phyloP scores from a whole-genome alignment of 164 flowering plant species.

The Akebia trifoliata region DNA sequence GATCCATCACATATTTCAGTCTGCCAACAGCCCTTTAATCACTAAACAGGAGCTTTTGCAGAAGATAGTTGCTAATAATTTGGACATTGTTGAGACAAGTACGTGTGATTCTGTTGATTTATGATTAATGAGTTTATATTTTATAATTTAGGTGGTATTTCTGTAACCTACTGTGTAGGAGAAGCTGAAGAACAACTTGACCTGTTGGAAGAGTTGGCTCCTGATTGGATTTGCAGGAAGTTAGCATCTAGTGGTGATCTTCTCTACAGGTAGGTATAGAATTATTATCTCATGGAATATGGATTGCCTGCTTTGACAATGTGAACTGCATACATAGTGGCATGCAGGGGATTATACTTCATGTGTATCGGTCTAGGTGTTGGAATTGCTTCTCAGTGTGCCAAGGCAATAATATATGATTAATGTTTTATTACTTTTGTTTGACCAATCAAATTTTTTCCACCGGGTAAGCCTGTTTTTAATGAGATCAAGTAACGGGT shows the following conservation, averaged over 20 bases:
- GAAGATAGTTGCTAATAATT: conserved; percentile 45
- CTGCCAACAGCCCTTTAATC: conserved; percentile 33
- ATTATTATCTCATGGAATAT: conserved; percentile 1
- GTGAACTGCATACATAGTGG: neutral
- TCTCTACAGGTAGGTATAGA: conserved; percentile 39
- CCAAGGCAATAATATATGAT: too few species aligned
- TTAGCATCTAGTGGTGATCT: conserved; percentile 47
- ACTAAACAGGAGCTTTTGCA: conserved; percentile 75
- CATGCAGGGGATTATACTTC: too few species aligned
- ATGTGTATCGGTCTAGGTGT: too few species aligned
- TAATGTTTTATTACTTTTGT: too few species aligned
- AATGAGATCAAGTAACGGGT: too few species aligned
- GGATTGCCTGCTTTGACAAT: neutral
- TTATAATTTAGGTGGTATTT: neutral
- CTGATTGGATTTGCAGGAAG: conserved; percentile 61
- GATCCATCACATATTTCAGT: conserved; percentile 39
- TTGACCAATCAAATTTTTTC: too few species aligned
- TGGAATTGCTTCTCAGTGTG: too few species aligned
- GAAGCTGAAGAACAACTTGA: conserved; percentile 57
- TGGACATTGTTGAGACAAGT: conserved; percentile 49
- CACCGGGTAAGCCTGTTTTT: too few species aligned
- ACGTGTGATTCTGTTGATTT: conserved; percentile 10
- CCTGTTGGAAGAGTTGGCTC: conserved; percentile 52
- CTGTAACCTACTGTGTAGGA: conserved; percentile 29
- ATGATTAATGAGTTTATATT: neutral